Evolutionary conservation across 768 basidiomycete species (phyloP).

Genomic region (Nidularia sp.): DNA sequence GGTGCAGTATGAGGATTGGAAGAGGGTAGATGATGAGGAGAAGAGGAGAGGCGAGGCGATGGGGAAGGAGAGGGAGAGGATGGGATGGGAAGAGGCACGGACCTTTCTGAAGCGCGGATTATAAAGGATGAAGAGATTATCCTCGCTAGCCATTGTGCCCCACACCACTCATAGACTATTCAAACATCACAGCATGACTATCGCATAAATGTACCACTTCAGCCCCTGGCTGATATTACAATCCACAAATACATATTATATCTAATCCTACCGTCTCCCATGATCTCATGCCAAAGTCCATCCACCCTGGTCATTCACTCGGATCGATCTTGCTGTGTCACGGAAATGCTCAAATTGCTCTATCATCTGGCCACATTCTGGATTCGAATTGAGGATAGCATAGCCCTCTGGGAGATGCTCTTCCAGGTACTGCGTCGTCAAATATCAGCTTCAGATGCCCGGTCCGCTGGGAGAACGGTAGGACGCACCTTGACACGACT

Average conservation of each 20-base stretch:
- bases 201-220: too few relatives aligned
- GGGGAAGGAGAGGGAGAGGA: conserved; percentile 76
- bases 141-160: too few relatives aligned
- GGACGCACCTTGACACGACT: conserved; percentile 65
- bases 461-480: neutral
- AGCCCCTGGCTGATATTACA: too few relatives aligned
- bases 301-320: neutral
- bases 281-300: neutral
- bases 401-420: conserved; percentile 56
- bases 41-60: conserved; percentile 44
- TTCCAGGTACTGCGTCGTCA: conserved; percentile 38
- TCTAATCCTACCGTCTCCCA: too few relatives aligned
- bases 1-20: conserved; percentile 73
- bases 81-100: conserved; percentile 61
- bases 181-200: too few relatives aligned
- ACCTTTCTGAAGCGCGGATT: conserved; percentile 12
- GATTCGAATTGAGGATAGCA: conserved; percentile 47
- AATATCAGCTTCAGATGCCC: too few relatives aligned
- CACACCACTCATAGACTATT: too few relatives aligned
- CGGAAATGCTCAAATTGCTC: conserved; percentile 29
- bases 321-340: conserved; percentile 8
- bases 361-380: conserved; percentile 44
- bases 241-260: too few relatives aligned
- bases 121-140: too few relatives aligned
- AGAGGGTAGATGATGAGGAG: conserved; percentile 70